Evolutionary conservation across 306 rosid species (phyloP).

Genomic region (Crataegus laevigata): DNA sequence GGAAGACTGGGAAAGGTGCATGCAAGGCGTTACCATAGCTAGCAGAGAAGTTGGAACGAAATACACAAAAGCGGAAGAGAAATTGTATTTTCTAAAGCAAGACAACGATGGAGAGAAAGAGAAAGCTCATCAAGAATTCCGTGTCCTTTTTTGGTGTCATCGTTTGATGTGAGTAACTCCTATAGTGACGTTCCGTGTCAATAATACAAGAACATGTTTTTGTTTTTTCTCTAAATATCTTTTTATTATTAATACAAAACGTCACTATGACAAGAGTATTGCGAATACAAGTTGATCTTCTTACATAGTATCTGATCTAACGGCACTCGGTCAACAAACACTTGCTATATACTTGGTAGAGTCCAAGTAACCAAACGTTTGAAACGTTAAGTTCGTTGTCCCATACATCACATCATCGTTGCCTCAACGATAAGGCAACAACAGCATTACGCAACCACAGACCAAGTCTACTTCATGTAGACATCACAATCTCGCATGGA

Average conservation of each 20-base stretch:
- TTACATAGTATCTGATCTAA: too few relatives aligned
- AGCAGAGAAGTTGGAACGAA: not conserved
- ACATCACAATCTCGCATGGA: not conserved
- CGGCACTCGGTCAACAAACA: too few relatives aligned
- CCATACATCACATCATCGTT: not conserved
- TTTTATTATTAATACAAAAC: too few relatives aligned
- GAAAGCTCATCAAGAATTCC: not conserved
- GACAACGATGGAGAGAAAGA: not conserved
- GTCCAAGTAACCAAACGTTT: not conserved
- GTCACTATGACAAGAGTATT: too few relatives aligned
- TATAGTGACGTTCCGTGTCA: accelerated
- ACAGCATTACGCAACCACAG: not conserved
- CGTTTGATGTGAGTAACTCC: accelerated
- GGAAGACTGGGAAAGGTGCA: not conserved
- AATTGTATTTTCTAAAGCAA: not conserved
- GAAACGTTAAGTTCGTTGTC: not conserved
- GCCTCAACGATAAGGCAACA: too few relatives aligned
- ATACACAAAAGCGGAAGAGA: not conserved
- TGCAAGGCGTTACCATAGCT: not conserved
- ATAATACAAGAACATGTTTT: too few relatives aligned
- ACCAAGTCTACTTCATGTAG: not conserved
- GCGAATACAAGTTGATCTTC: too few relatives aligned
- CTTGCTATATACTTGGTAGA: too few relatives aligned
- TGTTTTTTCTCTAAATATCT: accelerated
- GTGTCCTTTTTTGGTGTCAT: not conserved